phyloP scores from a whole-genome alignment of 805 yeast species.

The Kluyveromyces starmeri region DNA sequence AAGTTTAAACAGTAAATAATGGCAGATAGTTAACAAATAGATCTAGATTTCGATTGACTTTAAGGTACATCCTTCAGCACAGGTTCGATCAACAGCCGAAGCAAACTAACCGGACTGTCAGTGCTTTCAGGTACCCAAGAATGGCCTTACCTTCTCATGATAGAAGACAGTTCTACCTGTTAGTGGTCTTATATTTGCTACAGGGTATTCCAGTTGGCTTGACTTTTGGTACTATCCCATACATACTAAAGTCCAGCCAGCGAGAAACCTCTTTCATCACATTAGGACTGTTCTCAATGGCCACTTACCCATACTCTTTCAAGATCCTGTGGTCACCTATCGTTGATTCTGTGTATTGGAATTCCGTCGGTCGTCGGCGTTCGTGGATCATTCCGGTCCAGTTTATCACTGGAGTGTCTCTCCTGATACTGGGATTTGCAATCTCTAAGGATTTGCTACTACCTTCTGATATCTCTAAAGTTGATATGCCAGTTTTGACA shows the following conservation, averaged over 20 bases:
- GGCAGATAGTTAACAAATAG: too few species aligned
- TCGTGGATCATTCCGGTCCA: constrained; percentile 96
- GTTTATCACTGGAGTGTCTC: constrained; percentile 59
- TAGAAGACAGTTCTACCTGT: constrained; percentile 62
- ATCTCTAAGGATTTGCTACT: constrained; percentile 38
- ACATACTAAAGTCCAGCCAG: constrained; percentile 58
- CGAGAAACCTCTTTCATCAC: constrained; percentile 72
- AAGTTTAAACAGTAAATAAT: too few species aligned
- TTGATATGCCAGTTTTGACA: constrained; percentile 38
- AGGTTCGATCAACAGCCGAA: too few species aligned
- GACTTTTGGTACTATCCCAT: constrained; percentile 92
- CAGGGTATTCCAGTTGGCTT: constrained; percentile 98
- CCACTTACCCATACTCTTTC: constrained; percentile 89
- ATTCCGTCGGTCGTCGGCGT: constrained; percentile 67
- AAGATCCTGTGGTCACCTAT: constrained; percentile 93
- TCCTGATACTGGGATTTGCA: constrained; percentile 51
- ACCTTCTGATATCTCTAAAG: constrained; percentile 27
- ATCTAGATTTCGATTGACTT: too few species aligned
- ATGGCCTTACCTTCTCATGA: constrained; percentile 33
- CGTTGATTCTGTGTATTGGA: constrained; percentile 76
- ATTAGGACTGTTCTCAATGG: constrained; percentile 83
- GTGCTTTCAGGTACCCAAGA: too few species aligned
- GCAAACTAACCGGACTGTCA: too few species aligned
- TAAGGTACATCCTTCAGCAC: too few species aligned
- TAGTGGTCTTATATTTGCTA: constrained; percentile 66